phyloP scores from a whole-genome alignment of 2,329 filamentous ascomycete species.

The Xylariales sp. region DNA sequence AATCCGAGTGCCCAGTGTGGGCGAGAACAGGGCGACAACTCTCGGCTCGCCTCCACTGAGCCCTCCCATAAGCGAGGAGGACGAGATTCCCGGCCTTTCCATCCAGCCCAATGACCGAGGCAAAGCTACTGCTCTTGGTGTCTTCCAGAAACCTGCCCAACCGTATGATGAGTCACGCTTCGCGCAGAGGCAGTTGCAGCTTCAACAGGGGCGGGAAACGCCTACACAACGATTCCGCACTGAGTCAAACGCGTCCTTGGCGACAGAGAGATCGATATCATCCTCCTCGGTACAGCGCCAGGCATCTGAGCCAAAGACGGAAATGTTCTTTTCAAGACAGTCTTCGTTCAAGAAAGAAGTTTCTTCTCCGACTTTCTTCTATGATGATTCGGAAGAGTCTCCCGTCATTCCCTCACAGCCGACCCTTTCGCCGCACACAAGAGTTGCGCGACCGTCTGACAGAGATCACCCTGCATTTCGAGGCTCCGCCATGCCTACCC shows the following conservation, averaged over 20 bases:
- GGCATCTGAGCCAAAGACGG: slow-evolving; percentile 25
- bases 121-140: slow-evolving; percentile 29
- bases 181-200: slow-evolving; percentile 72
- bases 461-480: slow-evolving; percentile 52
- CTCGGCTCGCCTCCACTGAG: slow-evolving; percentile 52
- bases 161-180: slow-evolving; percentile 84
- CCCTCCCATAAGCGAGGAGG: slow-evolving; percentile 66
- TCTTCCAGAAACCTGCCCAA: slow-evolving; percentile 62
- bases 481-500: slow-evolving; percentile 38
- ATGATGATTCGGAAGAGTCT: slow-evolving; percentile 33
- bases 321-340: slow-evolving; percentile 20
- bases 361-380: slow-evolving; percentile 35
- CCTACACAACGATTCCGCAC: slow-evolving; percentile 43
- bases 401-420: slow-evolving; percentile 18
- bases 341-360: slow-evolving; percentile 29
- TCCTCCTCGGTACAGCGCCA: slow-evolving; percentile 39
- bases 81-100: slow-evolving; percentile 59
- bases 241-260: slow-evolving; percentile 39
- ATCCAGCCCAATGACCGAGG: slow-evolving; percentile 69
- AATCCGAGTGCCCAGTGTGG: slow-evolving; percentile 25
- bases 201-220: slow-evolving; percentile 70
- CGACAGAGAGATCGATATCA: slow-evolving; percentile 40
- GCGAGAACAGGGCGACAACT: slow-evolving; percentile 34
- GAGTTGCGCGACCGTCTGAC: slow-evolving; percentile 45
- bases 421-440: slow-evolving; percentile 29